These are phyloP conservation scores for Babesia ovis DNA, from an alignment of 169 alveolate genomes.

Conservation along the genomic window DNA sequence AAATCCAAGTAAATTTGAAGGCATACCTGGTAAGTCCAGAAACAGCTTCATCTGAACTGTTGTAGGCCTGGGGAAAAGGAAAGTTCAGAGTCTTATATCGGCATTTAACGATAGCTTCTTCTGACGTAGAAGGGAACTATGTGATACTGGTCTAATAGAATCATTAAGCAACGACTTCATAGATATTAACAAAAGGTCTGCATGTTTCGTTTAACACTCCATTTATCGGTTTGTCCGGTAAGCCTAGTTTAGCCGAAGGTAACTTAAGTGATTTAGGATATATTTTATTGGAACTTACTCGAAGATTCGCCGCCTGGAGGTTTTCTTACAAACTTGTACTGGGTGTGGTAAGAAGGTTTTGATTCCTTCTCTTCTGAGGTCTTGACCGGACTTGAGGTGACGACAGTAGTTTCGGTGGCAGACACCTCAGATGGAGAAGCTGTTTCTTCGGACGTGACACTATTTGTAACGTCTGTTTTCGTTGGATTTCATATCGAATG, in stretches of 20 bases:
- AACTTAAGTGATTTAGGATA: conserved; percentile 13
- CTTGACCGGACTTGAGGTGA: background rate
- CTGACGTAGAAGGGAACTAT: background rate
- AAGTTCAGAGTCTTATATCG: conserved; percentile 34
- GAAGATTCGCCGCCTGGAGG: conserved; percentile 81
- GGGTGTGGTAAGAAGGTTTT: background rate
- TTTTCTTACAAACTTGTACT: conserved; percentile 27
- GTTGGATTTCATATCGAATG: background rate
- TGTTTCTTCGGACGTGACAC: background rate
- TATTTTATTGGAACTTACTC: conserved; percentile 41
- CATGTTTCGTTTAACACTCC: background rate
- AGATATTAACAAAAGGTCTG: background rate
- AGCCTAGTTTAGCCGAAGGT: background rate
- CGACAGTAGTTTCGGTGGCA: background rate
- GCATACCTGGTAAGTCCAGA: conserved; percentile 31
- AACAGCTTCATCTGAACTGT: background rate
- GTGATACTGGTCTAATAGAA: background rate
- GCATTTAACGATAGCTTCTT: conserved; percentile 54
- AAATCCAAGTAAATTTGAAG: conserved; percentile 1
- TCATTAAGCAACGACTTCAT: background rate
- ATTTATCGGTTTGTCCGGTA: background rate
- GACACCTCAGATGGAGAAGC: background rate
- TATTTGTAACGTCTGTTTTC: background rate
- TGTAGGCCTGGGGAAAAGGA: conserved; percentile 59
- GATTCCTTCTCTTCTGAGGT: background rate